A percentile compares a stretch with the other conserved stretches of the same genome.
phyloP scores from a whole-genome alignment of 139 green algal genomes.

The Micromonas pusilla region DNA sequence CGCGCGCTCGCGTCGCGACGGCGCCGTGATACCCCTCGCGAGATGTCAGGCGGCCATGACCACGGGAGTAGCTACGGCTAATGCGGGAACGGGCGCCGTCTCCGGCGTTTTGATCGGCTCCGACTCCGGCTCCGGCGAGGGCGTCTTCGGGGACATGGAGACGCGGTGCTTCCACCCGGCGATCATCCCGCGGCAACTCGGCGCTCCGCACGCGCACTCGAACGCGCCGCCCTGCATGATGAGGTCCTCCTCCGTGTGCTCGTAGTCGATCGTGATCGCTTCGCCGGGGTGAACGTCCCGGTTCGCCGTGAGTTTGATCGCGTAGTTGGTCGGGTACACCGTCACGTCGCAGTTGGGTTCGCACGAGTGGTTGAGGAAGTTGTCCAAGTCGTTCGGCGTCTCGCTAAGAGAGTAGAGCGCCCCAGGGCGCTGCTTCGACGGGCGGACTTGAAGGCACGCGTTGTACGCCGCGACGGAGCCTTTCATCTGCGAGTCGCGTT shows the following conservation, averaged over 20 bases:
- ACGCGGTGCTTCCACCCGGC: background rate
- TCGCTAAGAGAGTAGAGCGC: background rate
- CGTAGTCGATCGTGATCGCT: background rate
- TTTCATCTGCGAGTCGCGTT: background rate
- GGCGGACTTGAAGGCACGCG: background rate
- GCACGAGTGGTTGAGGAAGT: constrained; percentile 4
- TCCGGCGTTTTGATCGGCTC: no score
- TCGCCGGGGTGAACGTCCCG: background rate
- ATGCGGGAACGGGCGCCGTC: no score
- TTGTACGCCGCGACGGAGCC: background rate
- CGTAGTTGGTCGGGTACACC: background rate
- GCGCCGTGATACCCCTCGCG: no score
- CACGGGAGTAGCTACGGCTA: no score
- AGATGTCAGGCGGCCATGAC: no score
- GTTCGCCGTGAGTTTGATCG: background rate
- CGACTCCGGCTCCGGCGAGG: no score
- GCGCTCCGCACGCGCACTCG: background rate
- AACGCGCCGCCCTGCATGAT: background rate
- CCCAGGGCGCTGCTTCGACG: background rate
- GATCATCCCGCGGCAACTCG: background rate
- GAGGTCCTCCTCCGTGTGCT: background rate
- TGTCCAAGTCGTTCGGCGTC: constrained; percentile 11
- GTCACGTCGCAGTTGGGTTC: background rate
- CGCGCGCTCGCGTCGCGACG: no score
- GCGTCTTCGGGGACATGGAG: no score